Conservation (phyloP, 2,329 filamentous ascomycete genomes). For the Cladosporium sp. region DNA sequence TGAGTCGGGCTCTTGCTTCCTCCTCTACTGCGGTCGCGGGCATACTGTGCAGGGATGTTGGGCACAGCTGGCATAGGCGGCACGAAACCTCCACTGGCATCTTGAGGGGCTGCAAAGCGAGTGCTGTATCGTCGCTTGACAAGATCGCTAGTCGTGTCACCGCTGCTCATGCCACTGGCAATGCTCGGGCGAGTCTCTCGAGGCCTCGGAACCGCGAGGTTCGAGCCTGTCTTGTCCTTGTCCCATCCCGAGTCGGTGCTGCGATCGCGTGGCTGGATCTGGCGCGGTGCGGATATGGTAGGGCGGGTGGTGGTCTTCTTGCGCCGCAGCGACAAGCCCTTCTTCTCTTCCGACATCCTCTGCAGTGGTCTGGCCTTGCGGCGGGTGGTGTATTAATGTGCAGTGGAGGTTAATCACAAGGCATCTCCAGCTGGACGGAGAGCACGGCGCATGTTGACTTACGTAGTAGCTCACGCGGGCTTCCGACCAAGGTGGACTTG, state of each 20-base stretch:
- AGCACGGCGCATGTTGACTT: slow-evolving; percentile 2
- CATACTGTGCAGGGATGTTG: slow-evolving; percentile 59
- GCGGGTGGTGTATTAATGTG: neutral
- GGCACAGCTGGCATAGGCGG: slow-evolving; percentile 59
- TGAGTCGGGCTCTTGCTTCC: slow-evolving; percentile 25
- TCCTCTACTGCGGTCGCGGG: slow-evolving; percentile 25
- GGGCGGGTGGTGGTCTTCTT: slow-evolving; percentile 60
- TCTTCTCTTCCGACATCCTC: slow-evolving; percentile 51
- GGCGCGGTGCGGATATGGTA: slow-evolving; percentile 61
- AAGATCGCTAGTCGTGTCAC: slow-evolving; percentile 67
- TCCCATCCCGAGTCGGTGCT: slow-evolving; percentile 21
- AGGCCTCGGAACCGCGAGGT: slow-evolving; percentile 13
- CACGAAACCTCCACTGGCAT: slow-evolving; percentile 59
- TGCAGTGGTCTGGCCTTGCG: neutral
- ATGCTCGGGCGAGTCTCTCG: slow-evolving; percentile 28
- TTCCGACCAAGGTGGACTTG: neutral
- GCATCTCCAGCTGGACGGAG: neutral
- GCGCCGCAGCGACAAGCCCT: slow-evolving; percentile 57
- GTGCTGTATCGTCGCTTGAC: slow-evolving; percentile 95
- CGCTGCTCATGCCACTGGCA: slow-evolving; percentile 38
- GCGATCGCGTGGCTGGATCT: slow-evolving; percentile 43
- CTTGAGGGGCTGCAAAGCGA: slow-evolving; percentile 70
- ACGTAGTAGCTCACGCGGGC: slow-evolving; percentile 10
- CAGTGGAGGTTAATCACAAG: neutral
- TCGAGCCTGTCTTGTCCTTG: slow-evolving; percentile 22